A percentile compares a stretch with the other conserved stretches of the same genome.
Evolutionary conservation across 2,329 filamentous ascomycete species (phyloP).

Genomic region (Pyrenophora teres): DNA sequence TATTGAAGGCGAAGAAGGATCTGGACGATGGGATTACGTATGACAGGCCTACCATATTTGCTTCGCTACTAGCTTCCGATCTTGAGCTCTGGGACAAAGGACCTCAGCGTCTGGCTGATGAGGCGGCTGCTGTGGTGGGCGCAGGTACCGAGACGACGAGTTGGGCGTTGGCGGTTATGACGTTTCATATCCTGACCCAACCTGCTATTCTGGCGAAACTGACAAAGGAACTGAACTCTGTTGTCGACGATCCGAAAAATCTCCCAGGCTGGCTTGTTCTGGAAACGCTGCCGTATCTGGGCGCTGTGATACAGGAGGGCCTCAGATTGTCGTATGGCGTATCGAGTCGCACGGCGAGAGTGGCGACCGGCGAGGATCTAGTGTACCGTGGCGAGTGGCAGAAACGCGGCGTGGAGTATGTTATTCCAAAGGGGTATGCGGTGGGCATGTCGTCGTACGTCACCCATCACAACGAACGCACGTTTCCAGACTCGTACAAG

Average conservation of each 20-base stretch:
- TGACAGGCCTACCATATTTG: slow-evolving; percentile 31
- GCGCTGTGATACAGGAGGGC: slow-evolving; percentile 40
- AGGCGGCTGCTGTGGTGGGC: slow-evolving; percentile 39
- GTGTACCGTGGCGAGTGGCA: slow-evolving; percentile 34
- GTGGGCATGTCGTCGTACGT: slow-evolving; percentile 35
- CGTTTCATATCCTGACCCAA: slow-evolving; percentile 37
- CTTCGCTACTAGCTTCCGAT: slow-evolving; percentile 23
- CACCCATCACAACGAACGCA: slow-evolving; percentile 30
- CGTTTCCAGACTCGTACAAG: slow-evolving; percentile 29
- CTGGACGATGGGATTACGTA: slow-evolving; percentile 30
- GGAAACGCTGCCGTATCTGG: slow-evolving; percentile 38
- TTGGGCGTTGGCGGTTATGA: slow-evolving; percentile 32
- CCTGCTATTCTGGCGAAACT: slow-evolving; percentile 28
- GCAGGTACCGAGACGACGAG: slow-evolving; percentile 45
- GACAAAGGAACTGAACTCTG: slow-evolving; percentile 28
- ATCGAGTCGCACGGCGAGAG: slow-evolving; percentile 31
- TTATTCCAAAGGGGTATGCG: slow-evolving; percentile 30
- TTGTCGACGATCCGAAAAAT: slow-evolving; percentile 21
- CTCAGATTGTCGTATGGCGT: slow-evolving; percentile 36
- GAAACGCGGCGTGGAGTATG: slow-evolving; percentile 25
- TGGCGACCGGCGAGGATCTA: slow-evolving; percentile 30
- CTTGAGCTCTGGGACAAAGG: slow-evolving; percentile 25
- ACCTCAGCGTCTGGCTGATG: slow-evolving; percentile 36
- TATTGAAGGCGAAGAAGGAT: slow-evolving; percentile 27
- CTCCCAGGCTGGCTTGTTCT: slow-evolving; percentile 26